These are phyloP conservation scores for Geranomyces michiganensis DNA, from an alignment of 192 early-diverging fungal species.

Conservation along the genomic window DNA sequence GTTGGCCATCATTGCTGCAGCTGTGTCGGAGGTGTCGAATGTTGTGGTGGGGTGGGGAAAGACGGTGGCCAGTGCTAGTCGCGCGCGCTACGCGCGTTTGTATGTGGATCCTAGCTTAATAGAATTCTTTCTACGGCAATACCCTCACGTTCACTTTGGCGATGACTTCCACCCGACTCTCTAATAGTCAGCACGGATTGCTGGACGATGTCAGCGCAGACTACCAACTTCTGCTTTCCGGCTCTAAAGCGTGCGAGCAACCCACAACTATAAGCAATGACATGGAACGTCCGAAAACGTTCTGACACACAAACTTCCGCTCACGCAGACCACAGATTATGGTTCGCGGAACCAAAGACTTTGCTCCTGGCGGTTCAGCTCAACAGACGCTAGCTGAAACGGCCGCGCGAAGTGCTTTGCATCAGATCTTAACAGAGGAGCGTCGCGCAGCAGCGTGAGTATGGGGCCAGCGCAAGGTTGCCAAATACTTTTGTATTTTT, in stretches of 20 bases:
- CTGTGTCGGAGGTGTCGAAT: too few relatives aligned
- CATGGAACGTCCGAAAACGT: not conserved
- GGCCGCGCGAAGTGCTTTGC: constrained; percentile 21
- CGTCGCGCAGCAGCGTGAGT: constrained; percentile 9
- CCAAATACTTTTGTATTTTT: not conserved
- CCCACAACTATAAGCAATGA: not conserved
- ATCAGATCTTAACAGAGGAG: constrained; percentile 18
- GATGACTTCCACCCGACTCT: too few relatives aligned
- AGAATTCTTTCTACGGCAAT: too few relatives aligned
- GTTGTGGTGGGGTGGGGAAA: too few relatives aligned
- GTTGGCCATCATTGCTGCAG: not conserved
- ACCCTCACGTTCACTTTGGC: too few relatives aligned
- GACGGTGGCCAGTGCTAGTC: too few relatives aligned
- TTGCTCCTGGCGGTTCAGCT: constrained; percentile 20
- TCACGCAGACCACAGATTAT: constrained; percentile 9
- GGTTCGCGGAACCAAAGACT: constrained; percentile 28
- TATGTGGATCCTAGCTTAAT: too few relatives aligned
- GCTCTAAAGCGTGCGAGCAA: not conserved
- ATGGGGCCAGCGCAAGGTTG: not conserved
- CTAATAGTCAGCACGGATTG: too few relatives aligned
- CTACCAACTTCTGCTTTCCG: constrained; percentile 6
- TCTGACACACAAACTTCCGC: not conserved
- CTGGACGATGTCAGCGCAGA: constrained; percentile 1
- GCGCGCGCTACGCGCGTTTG: too few relatives aligned
- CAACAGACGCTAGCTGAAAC: constrained; percentile 2